Evolutionary conservation across 768 basidiomycete species (phyloP).

Genomic region (Boletus vinaceobasis): DNA sequence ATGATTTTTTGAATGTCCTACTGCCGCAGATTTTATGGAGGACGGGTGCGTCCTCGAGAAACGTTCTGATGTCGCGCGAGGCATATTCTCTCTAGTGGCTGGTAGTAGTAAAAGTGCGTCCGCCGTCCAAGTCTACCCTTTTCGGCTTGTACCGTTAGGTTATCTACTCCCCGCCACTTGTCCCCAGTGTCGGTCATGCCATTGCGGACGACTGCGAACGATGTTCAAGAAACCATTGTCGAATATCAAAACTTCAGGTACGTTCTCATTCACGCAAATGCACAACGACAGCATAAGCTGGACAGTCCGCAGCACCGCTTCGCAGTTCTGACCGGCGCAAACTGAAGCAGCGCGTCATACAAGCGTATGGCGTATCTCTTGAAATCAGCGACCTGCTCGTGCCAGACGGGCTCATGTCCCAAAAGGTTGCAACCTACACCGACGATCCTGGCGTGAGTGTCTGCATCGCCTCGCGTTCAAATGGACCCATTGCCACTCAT

Average conservation of each 20-base stretch:
- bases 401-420: conserved; percentile 65
- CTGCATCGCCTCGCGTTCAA: neutral
- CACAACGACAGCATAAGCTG: neutral
- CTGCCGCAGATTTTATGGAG: conserved; percentile 42
- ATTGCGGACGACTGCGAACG: neutral
- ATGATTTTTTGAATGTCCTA: conserved; percentile 36
- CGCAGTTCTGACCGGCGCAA: conserved; percentile 72
- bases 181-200: neutral
- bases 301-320: conserved; percentile 47
- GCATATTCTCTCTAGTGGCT: conserved; percentile 46
- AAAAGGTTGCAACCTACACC: conserved; percentile 65
- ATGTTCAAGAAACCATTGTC: conserved; percentile 82
- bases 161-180: neutral
- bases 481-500: neutral
- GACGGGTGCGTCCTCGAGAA: conserved; percentile 69
- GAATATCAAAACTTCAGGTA: conserved; percentile 65
- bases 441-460: conserved; percentile 59
- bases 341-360: conserved; percentile 56
- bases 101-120: neutral
- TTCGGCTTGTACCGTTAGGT: neutral
- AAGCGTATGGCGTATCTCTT: conserved; percentile 43
- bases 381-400: conserved; percentile 70
- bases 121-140: conserved; percentile 20
- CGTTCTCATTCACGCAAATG: neutral
- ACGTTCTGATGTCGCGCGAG: conserved; percentile 72